Evolutionary conservation across 2,329 filamentous ascomycete species (phyloP), one percentile per base, ranked within the genome.

Genomic region (Aspergillus sp.): DNA sequence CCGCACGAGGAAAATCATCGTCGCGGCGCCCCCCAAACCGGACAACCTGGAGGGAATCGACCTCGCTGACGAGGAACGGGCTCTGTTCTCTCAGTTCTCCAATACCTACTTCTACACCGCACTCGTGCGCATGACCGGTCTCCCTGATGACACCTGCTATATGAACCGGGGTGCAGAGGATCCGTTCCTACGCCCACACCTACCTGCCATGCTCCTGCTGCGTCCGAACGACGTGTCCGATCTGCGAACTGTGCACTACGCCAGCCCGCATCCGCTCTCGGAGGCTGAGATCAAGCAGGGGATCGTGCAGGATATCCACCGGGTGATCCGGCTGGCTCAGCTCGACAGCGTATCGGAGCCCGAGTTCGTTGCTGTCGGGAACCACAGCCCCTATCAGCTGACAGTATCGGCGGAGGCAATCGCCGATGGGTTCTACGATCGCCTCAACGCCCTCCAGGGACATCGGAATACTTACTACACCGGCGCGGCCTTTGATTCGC

Each of bases 61-160:
- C 19, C 36, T 49, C 14, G 35, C n/a, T 30, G n/a, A n/a, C 3
- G 32, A 13, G 13, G 47, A 49, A 33, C 19, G 10, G 22, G 7
- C 6, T 10, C 38, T 49, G 8, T 49, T 49, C 38, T 10, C 13
- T 14, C 47, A 49, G 16, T 43, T 49, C 24, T 11, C 9, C 4
- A 3, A 49, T 20, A 49, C 38, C 14, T 44, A 43, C 47, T 49
- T 10, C 47, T 49, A 49, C 17, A 22, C 20, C 20, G 20, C 20
- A 5, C 20, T 22, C 3, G 20, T 22, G 20, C 20, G 20, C 20
- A 22, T 22, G 20, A 22, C 20, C 20, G 20, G 20, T 22, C 20
- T 22, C 20, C 20, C 20, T 5, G 20, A 22, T 22, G 20, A 22
- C 20, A 22, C 5, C 20, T 22, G 20, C 20, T 35, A 35, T n/a